Percentiles rank a stretch among this genome's conserved stretches.
Evolutionary conservation across 371 early-diverging fungal genomes (phyloP).

Genomic region (Phascolomyces articulosus): DNA sequence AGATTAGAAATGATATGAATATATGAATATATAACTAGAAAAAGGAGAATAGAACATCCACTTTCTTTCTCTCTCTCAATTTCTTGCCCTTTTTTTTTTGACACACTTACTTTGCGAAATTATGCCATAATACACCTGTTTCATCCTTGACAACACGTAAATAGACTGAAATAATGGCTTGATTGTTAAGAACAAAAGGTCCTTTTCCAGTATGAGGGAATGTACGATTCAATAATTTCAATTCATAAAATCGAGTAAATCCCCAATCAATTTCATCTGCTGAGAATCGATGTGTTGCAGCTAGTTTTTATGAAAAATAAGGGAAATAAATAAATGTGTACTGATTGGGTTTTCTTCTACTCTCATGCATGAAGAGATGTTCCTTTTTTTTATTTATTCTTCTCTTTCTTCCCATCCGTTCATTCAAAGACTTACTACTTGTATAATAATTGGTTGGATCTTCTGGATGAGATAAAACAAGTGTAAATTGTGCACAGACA

Average conservation of each 20-base stretch:
- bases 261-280: slow-evolving; percentile 94
- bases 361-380: too few relatives aligned
- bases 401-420: too few relatives aligned
- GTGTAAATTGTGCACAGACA: slow-evolving; percentile 87
- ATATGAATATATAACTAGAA: too few relatives aligned
- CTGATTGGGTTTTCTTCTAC: too few relatives aligned
- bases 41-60: too few relatives aligned
- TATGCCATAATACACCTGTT: slow-evolving; percentile 95
- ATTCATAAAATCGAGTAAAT: slow-evolving; percentile 80
- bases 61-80: too few relatives aligned
- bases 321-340: neutral
- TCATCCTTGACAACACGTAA: slow-evolving; percentile 86
- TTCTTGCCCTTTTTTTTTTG: too few relatives aligned
- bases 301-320: slow-evolving; percentile 31
- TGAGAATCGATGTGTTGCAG: slow-evolving; percentile 85
- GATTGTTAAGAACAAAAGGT: slow-evolving; percentile 66
- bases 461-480: slow-evolving; percentile 78
- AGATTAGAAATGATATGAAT: neutral
- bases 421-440: slow-evolving; percentile 53
- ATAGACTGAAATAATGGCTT: slow-evolving; percentile 72
- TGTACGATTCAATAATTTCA: slow-evolving; percentile 48
- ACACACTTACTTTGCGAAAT: slow-evolving; percentile 80
- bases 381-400: too few relatives aligned
- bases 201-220: slow-evolving; percentile 44
- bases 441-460: slow-evolving; percentile 68